Conservation (phyloP, 192 early-diverging fungal species). For the Mortierella alpina region DNA sequence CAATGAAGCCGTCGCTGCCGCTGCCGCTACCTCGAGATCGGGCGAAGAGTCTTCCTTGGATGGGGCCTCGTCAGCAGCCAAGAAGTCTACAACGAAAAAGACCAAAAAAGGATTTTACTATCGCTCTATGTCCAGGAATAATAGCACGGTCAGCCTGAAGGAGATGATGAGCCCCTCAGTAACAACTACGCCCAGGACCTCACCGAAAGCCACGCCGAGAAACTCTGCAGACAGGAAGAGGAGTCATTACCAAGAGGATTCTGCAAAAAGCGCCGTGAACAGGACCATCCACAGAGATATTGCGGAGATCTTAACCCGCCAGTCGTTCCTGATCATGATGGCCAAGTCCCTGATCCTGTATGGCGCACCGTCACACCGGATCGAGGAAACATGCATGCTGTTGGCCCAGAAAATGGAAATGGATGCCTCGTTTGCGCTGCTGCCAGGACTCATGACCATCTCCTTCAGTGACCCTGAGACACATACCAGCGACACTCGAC, state of each 20-base stretch:
- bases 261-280: constrained; percentile 11
- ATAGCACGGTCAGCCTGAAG: constrained; percentile 16
- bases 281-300: constrained; percentile 40
- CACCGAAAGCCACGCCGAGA: constrained; percentile 29
- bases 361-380: constrained; percentile 53
- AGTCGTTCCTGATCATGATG: constrained; percentile 53
- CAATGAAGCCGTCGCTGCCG: constrained; percentile 16
- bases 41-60: background rate
- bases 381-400: constrained; percentile 46
- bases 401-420: constrained; percentile 40
- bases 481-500: constrained; percentile 56
- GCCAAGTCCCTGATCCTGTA: constrained; percentile 46
- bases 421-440: constrained; percentile 46
- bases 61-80: background rate
- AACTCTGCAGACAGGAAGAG: constrained; percentile 12
- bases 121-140: constrained; percentile 32
- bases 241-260: background rate
- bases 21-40: background rate
- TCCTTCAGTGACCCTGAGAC: constrained; percentile 58
- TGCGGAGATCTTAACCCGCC: constrained; percentile 36
- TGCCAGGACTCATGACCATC: constrained; percentile 55
- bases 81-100: constrained; percentile 4
- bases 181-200: constrained; percentile 26
- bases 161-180: constrained; percentile 8
- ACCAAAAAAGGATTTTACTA: constrained; percentile 35